Conservation (phyloP, 805 yeast species). For the Metschnikowia chrysomelidarum region DNA sequence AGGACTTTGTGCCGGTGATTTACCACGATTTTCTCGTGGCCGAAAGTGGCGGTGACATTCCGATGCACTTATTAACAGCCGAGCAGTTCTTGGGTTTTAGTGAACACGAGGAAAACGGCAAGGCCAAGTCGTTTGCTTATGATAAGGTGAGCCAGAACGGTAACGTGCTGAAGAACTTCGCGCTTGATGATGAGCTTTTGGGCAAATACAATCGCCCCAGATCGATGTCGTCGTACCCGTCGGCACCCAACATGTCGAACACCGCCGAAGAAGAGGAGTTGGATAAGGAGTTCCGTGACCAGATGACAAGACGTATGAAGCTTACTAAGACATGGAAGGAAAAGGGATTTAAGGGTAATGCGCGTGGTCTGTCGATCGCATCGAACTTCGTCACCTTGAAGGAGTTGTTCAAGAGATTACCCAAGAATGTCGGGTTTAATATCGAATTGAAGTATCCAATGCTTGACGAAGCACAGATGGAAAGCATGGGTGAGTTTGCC, state of each 20-base stretch:
- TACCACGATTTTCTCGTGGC: conserved; percentile 94
- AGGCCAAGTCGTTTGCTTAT: conserved; percentile 10
- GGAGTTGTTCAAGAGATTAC: conserved; percentile 79
- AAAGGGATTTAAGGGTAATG: conserved; percentile 89
- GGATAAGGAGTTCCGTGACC: conserved; percentile 39
- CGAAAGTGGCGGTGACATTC: conserved; percentile 93
- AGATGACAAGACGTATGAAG: conserved; percentile 64
- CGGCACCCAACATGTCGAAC: conserved; percentile 29
- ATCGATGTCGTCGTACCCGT: conserved; percentile 38
- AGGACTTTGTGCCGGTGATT: conserved; percentile 86
- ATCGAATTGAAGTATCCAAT: conserved; percentile 94
- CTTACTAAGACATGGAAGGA: conserved; percentile 85
- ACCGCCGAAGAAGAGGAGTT: conserved; percentile 30
- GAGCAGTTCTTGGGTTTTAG: conserved; percentile 78
- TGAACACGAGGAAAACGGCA: conserved; percentile 21
- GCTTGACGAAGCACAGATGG: conserved; percentile 88
- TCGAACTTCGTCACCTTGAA: conserved; percentile 87
- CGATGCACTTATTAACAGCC: conserved; percentile 87
- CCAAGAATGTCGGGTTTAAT: conserved; percentile 84
- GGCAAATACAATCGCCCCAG: conserved; percentile 36
- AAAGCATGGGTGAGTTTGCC: conserved; percentile 82
- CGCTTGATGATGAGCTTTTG: conserved; percentile 37
- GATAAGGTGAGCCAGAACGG: conserved; percentile 14
- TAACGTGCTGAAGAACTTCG: conserved; percentile 22
- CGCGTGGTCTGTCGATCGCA: conserved; percentile 85